Conservation (phyloP, 2,329 filamentous ascomycete genomes). For the Trichoderma semiorbis region DNA sequence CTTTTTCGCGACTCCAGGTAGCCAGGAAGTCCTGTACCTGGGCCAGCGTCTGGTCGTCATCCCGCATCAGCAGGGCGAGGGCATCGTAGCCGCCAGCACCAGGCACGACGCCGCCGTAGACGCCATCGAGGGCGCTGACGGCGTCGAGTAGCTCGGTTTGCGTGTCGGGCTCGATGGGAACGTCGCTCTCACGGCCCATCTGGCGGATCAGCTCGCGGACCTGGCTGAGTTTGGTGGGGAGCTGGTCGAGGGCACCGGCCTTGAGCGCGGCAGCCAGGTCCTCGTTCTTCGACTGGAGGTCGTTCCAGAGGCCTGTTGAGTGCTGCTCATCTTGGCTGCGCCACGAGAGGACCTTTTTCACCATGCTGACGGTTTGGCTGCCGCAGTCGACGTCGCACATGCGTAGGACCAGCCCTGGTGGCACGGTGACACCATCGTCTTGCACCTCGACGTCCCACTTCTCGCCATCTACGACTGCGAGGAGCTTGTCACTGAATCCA, state of each 20-base stretch:
- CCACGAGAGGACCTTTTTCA: constrained; percentile 87
- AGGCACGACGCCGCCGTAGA: constrained; percentile 87
- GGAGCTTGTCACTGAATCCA: constrained; percentile 65
- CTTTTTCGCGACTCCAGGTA: constrained; percentile 60
- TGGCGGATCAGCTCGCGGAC: constrained; percentile 64
- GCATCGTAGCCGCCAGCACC: constrained; percentile 95
- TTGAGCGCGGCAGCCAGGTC: constrained; percentile 63
- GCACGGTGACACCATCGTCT: constrained; percentile 68
- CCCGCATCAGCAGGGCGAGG: constrained; percentile 72
- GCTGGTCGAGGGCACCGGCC: constrained; percentile 41
- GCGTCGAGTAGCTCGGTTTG: constrained; percentile 85
- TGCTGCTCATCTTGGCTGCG: constrained; percentile 58
- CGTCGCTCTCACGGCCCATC: constrained; percentile 71
- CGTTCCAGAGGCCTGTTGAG: constrained; percentile 70
- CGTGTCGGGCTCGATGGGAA: constrained; percentile 83
- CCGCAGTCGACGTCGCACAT: constrained; percentile 98
- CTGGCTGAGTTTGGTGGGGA: constrained; percentile 45
- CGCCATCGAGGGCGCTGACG: constrained; percentile 67
- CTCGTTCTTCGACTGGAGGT: constrained; percentile 72
- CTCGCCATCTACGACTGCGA: constrained; percentile 60
- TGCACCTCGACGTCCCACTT: constrained; percentile 78
- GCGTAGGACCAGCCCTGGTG: constrained; percentile 69
- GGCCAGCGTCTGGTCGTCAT: constrained; percentile 62
- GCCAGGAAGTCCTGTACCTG: constrained; percentile 60
- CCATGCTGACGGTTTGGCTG: constrained; percentile 91